Conservation (phyloP, 345 rosid species). For the Erysimum cheiranthoides region DNA sequence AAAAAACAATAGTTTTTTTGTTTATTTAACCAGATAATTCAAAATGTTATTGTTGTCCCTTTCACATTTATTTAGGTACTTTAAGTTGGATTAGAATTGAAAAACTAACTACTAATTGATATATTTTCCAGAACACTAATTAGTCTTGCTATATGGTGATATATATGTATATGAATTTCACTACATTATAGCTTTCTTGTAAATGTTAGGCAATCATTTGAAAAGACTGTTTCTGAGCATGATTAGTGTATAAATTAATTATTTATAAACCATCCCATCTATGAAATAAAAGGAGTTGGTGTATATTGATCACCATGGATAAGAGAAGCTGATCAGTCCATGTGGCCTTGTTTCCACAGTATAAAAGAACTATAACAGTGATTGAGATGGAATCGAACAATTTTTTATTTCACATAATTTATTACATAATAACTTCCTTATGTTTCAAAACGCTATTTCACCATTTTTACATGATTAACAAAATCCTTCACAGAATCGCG, state of each 20-base stretch:
- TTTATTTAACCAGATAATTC: neutral
- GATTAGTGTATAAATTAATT: neutral
- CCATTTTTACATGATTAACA: neutral
- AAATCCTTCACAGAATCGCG: too few relatives aligned
- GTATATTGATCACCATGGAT: neutral
- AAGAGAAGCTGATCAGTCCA: neutral
- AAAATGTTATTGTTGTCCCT: neutral
- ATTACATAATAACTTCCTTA: neutral
- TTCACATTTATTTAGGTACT: slow-evolving; percentile 7
- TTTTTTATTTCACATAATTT: neutral
- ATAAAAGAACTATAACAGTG: slow-evolving; percentile 2
- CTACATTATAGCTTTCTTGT: neutral
- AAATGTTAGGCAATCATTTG: slow-evolving; percentile 11
- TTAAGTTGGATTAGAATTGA: neutral
- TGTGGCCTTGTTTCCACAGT: neutral
- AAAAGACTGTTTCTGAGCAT: slow-evolving; percentile 3
- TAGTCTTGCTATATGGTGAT: neutral
- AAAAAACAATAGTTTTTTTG: neutral
- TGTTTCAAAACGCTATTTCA: neutral
- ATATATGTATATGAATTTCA: neutral
- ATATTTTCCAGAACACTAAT: neutral
- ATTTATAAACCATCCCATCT: neutral
- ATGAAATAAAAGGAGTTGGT: slow-evolving; percentile 13
- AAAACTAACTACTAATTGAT: neutral
- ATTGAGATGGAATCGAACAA: neutral